Conservation (phyloP, 2,329 filamentous ascomycete species). For the Verruconis gallopava region DNA sequence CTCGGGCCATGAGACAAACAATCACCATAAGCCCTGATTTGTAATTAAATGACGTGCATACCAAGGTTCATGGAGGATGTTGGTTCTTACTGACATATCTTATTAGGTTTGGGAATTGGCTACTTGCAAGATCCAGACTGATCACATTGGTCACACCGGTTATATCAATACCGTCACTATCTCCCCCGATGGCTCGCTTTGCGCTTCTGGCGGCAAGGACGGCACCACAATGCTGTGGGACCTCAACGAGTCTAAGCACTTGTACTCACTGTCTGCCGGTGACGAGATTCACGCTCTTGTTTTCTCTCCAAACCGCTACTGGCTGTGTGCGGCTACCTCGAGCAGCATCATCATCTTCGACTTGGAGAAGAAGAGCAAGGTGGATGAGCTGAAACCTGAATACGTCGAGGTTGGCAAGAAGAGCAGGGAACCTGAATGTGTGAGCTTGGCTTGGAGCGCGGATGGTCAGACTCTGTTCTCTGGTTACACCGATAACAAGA, state of each 20-base stretch:
- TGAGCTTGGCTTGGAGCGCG: conserved; percentile 92
- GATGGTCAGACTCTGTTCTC: conserved; percentile 99
- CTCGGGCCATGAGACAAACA: conserved; percentile 91
- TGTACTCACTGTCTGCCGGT: conserved; percentile 98
- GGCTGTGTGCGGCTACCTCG: conserved; percentile 96
- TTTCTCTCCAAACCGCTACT: conserved; percentile 99
- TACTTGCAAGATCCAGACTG: conserved; percentile 98
- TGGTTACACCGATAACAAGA: conserved; percentile 99
- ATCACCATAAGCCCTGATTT: conserved; percentile 76
- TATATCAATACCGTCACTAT: conserved; percentile 99
- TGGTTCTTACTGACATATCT: neutral
- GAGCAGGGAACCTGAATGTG: conserved; percentile 96
- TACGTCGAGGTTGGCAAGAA: conserved; percentile 96
- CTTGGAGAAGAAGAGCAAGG: conserved; percentile 99
- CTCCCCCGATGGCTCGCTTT: conserved; percentile 97
- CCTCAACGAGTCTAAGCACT: conserved; percentile 99
- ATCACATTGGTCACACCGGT: conserved; percentile 98
- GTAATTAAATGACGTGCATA: too few species aligned
- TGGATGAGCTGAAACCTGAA: conserved; percentile 98
- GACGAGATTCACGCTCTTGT: conserved; percentile 99
- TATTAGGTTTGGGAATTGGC: conserved; percentile 95
- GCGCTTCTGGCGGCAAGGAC: conserved; percentile 98
- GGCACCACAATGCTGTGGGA: conserved; percentile 99
- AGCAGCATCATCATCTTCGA: conserved; percentile 99
- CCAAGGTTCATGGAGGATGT: too few species aligned